Conservation (phyloP, 2,329 filamentous ascomycete genomes). For the Neofusicoccum sp. region DNA sequence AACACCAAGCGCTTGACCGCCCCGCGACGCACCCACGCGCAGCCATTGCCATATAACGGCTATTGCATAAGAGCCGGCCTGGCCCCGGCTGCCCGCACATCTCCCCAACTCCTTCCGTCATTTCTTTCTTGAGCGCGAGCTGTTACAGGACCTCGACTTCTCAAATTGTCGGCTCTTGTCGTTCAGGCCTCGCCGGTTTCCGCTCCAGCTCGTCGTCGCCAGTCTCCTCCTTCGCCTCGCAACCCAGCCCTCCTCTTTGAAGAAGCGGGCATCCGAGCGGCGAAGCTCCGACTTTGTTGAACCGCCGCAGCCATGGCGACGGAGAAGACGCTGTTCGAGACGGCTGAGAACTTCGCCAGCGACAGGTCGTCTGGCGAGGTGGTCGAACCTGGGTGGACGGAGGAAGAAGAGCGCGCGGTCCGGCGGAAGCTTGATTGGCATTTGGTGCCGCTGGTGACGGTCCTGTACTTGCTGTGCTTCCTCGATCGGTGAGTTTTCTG, state of each 20-base stretch:
- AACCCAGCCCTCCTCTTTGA: neutral
- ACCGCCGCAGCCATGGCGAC: neutral
- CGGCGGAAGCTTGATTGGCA: slow-evolving; percentile 58
- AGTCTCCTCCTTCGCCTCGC: neutral
- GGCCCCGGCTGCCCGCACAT: neutral
- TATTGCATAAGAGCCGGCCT: neutral
- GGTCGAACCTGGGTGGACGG: slow-evolving; percentile 51
- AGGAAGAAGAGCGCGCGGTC: slow-evolving; percentile 53
- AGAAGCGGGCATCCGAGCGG: neutral
- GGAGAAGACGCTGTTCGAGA: neutral
- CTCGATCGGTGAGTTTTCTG: slow-evolving; percentile 36
- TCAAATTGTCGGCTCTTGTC: neutral
- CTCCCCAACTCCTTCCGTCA: neutral
- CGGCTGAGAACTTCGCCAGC: neutral
- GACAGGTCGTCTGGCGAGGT: slow-evolving; percentile 13
- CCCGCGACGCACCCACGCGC: no score
- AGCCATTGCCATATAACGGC: neutral
- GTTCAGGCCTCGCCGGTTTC: neutral
- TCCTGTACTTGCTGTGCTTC: slow-evolving; percentile 59
- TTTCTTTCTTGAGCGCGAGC: neutral
- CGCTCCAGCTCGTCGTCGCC: neutral
- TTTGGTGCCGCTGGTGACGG: slow-evolving; percentile 55
- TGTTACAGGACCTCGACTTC: neutral
- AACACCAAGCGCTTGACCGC: no score
- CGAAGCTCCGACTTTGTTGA: no score